Percentiles rank a stretch among this genome's conserved stretches.
These are phyloP conservation scores for Cyberlindnera xishuangbannaensis DNA, from an alignment of 805 yeast species.

Conservation along the genomic window DNA sequence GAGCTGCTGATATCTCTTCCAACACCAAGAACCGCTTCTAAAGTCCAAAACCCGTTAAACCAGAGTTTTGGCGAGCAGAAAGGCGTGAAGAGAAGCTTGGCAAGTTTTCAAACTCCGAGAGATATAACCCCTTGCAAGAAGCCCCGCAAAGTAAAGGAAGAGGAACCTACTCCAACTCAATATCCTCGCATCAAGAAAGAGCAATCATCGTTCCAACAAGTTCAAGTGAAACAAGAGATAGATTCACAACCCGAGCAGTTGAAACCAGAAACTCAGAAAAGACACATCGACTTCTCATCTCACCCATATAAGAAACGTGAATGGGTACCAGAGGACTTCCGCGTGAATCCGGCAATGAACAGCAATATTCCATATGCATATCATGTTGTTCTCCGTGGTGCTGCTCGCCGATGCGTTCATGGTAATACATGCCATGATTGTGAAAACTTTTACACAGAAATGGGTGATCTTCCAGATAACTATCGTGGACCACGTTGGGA, in stretches of 20 bases:
- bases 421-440: conserved; percentile 32
- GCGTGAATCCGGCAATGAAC: conserved; percentile 29
- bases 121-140: conserved; percentile 17
- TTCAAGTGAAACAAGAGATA: conserved; percentile 2
- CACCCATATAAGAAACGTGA: conserved; percentile 21
- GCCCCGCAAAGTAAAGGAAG: too few species aligned
- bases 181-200: too few species aligned
- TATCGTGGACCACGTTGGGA: conserved; percentile 28
- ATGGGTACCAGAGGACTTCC: conserved; percentile 36
- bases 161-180: too few species aligned
- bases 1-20: conserved; percentile 3
- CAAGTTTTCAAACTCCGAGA: conserved; percentile 15
- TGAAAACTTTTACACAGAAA: conserved; percentile 26
- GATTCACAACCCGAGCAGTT: conserved; percentile 1
- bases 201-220: background rate
- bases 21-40: conserved; percentile 8
- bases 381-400: conserved; percentile 30
- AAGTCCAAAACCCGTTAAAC: conserved; percentile 12
- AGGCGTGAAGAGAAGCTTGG: conserved; percentile 1
- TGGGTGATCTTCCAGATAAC: conserved; percentile 23
- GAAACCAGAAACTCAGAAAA: background rate
- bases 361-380: conserved; percentile 27
- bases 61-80: too few species aligned
- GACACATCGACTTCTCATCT: conserved; percentile 11
- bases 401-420: conserved; percentile 27